Conservation (phyloP, 495 filamentous ascomycete genomes). For the Friedmanniomyces simplex region DNA sequence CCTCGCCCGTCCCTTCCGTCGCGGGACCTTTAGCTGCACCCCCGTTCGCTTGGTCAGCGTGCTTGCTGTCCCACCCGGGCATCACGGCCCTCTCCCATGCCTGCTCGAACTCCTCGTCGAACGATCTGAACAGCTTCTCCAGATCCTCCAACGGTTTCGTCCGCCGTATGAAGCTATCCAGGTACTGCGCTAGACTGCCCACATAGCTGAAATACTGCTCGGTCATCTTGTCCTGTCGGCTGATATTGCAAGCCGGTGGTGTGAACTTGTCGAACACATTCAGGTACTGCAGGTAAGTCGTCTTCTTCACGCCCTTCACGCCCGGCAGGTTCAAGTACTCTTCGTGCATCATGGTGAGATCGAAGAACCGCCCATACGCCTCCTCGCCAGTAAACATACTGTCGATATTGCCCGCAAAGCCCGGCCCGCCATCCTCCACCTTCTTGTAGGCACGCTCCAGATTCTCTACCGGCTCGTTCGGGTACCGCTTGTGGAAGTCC, state of each 20-base stretch:
- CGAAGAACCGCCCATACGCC: conserved; percentile 78
- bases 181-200: conserved; percentile 62
- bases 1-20: conserved; percentile 51
- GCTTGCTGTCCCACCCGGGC: conserved; percentile 64
- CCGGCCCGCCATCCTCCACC: conserved; percentile 46
- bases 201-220: conserved; percentile 89
- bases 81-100: conserved; percentile 71
- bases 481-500: conserved; percentile 79
- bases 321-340: conserved; percentile 80
- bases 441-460: conserved; percentile 85
- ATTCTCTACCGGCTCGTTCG: conserved; percentile 90
- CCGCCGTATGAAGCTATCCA: conserved; percentile 76
- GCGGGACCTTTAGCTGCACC: conserved; percentile 36
- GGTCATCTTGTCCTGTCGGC: conserved; percentile 69
- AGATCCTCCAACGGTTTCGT: conserved; percentile 74
- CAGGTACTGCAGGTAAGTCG: conserved; percentile 85
- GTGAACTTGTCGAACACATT: conserved; percentile 78
- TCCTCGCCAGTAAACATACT: conserved; percentile 94
- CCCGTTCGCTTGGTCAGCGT: conserved; percentile 31
- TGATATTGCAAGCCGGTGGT: conserved; percentile 58
- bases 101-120: conserved; percentile 73
- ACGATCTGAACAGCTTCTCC: conserved; percentile 59
- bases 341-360: conserved; percentile 74
- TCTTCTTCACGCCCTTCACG: conserved; percentile 48
- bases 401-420: conserved; percentile 57